These are phyloP conservation scores for Dioscorea zingiberensis DNA, from an alignment of 106 monocot species.

Conservation along the genomic window DNA sequence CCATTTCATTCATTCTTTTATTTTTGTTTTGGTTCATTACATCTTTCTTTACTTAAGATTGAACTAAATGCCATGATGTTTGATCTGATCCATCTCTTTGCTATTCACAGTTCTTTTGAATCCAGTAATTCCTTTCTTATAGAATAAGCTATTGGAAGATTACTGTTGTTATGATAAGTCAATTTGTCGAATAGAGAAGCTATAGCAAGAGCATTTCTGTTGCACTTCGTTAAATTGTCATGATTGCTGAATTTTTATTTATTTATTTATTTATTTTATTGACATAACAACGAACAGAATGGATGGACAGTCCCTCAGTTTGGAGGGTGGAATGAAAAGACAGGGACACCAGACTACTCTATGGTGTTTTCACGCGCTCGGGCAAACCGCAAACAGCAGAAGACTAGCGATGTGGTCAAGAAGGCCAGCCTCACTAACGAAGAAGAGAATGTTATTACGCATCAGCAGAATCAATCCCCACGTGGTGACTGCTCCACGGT, in stretches of 20 bases:
- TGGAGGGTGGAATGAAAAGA: conserved; percentile 49
- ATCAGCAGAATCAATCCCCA: too few relatives aligned
- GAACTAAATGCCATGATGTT: neutral
- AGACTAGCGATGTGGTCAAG: conserved; percentile 1
- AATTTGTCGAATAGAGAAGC: neutral
- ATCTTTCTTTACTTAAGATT: conserved; percentile 4
- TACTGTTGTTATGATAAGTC: neutral
- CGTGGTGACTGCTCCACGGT: too few relatives aligned
- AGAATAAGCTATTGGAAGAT: neutral
- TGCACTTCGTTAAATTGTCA: neutral
- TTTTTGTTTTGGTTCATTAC: neutral
- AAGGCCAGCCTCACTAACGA: conserved; percentile 21
- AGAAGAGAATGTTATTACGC: neutral
- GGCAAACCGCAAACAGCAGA: conserved; percentile 30
- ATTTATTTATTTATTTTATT: neutral
- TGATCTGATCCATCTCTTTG: neutral
- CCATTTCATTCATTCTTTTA: neutral
- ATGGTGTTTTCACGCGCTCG: conserved; percentile 46
- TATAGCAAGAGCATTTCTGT: neutral
- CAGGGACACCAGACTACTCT: conserved; percentile 22
- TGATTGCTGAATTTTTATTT: neutral
- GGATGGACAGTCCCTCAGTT: conserved; percentile 44
- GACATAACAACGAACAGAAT: conserved; percentile 20
- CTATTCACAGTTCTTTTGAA: neutral
- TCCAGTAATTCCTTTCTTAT: neutral